These are phyloP conservation scores for Lachancea sp. DNA, from an alignment of 805 yeast species.

Conservation along the genomic window DNA sequence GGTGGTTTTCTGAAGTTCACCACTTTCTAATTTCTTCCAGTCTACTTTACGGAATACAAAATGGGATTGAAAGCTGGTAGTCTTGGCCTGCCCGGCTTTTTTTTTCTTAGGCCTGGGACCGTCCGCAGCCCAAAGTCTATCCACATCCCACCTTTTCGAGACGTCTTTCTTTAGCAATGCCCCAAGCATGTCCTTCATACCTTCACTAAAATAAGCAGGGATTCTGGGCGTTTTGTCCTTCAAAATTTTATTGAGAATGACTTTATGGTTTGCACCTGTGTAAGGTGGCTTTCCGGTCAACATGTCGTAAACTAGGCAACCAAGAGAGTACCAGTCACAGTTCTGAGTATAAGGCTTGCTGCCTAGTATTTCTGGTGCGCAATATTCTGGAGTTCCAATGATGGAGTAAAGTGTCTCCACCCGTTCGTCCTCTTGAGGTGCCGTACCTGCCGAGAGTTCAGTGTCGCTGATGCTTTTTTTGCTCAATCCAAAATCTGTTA, in stretches of 20 bases:
- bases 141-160: constrained; percentile 55
- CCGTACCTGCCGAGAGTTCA: not conserved
- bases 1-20: constrained; percentile 38
- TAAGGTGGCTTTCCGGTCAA: constrained; percentile 84
- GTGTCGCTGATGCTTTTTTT: constrained; percentile 32
- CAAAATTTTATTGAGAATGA: constrained; percentile 66
- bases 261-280: constrained; percentile 73
- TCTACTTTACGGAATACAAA: constrained; percentile 70
- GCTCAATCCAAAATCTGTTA: constrained; percentile 81
- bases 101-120: constrained; percentile 23
- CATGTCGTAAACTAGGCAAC: constrained; percentile 74
- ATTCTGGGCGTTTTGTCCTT: constrained; percentile 52
- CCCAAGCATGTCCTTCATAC: constrained; percentile 68
- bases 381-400: constrained; percentile 40
- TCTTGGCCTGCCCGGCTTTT: constrained; percentile 27
- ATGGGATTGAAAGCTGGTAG: constrained; percentile 47
- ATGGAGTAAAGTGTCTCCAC: constrained; percentile 34
- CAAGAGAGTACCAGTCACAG: constrained; percentile 92
- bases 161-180: constrained; percentile 67
- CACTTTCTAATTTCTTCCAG: constrained; percentile 54
- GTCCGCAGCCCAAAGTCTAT: constrained; percentile 41
- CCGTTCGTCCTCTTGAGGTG: constrained; percentile 24
- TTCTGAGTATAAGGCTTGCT: constrained; percentile 72
- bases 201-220: constrained; percentile 72
- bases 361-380: constrained; percentile 83